phyloP scores from a whole-genome alignment of 2,329 filamentous ascomycete genomes.

The Penicillium sp. region DNA sequence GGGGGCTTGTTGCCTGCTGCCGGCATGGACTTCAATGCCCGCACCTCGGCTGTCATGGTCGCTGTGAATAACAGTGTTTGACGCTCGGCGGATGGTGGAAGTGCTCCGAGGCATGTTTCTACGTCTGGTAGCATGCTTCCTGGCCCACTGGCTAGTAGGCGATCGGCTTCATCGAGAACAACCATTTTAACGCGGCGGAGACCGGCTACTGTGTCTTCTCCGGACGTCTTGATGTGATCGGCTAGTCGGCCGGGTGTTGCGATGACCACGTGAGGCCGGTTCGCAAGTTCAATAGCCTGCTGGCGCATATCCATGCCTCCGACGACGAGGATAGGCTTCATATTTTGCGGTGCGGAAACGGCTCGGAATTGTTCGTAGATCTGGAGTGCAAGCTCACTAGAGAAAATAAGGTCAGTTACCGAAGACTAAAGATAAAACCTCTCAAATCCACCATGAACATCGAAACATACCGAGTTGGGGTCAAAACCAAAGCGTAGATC shows the following conservation, averaged over 20 bases:
- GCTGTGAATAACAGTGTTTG: slow-evolving; percentile 96
- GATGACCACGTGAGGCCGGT: slow-evolving; percentile 86
- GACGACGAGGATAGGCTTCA: slow-evolving; percentile 87
- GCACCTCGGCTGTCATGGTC: slow-evolving; percentile 89
- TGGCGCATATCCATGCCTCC: slow-evolving; percentile 89
- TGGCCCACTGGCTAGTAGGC: slow-evolving; percentile 70
- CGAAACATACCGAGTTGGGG: slow-evolving; percentile 67
- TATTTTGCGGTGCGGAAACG: slow-evolving; percentile 79
- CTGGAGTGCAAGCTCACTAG: slow-evolving; percentile 86
- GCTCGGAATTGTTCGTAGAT: slow-evolving; percentile 96
- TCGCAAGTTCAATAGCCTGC: slow-evolving; percentile 80
- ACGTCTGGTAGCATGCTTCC: slow-evolving; percentile 95
- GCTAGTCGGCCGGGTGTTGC: slow-evolving; percentile 90
- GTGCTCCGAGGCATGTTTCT: slow-evolving; percentile 77
- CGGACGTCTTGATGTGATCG: slow-evolving; percentile 88
- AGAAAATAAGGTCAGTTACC: neutral
- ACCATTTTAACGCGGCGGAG: slow-evolving; percentile 77
- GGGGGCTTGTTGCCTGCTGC: slow-evolving; percentile 67
- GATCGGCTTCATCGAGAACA: slow-evolving; percentile 93
- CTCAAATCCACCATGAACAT: slow-evolving; percentile 8
- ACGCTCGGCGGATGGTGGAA: slow-evolving; percentile 75
- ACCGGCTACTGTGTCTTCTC: slow-evolving; percentile 83
- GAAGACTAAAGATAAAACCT: neutral
- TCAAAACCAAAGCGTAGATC: slow-evolving; percentile 86
- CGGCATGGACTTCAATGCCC: slow-evolving; percentile 77